Percentiles rank a stretch among this genome's conserved stretches.
These are phyloP conservation scores for Penicillium bialowiezense DNA, from an alignment of 495 filamentous ascomycete genomes.

Conservation along the genomic window DNA sequence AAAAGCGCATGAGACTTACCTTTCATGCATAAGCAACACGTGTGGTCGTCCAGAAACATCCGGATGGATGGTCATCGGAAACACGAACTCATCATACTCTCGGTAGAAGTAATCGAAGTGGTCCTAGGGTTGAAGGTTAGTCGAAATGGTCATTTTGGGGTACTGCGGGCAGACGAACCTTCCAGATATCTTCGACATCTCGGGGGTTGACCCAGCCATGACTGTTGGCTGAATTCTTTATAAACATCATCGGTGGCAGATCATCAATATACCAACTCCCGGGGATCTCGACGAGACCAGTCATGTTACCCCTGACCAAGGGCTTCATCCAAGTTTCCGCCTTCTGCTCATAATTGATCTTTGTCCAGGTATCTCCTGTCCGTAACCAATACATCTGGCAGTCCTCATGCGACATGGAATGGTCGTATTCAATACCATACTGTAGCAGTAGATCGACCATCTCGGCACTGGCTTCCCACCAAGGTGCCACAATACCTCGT, in stretches of 20 bases:
- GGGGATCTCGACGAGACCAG: constrained; percentile 63
- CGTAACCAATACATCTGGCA: constrained; percentile 64
- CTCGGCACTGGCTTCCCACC: constrained; percentile 68
- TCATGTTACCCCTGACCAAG: constrained; percentile 48
- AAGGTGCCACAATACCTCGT: constrained; percentile 62
- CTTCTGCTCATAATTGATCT: constrained; percentile 58
- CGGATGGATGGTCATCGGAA: constrained; percentile 69
- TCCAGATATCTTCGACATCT: constrained; percentile 57
- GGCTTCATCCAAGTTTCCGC: constrained; percentile 68
- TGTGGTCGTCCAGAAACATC: constrained; percentile 66
- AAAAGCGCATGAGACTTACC: constrained; percentile 28
- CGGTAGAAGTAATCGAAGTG: constrained; percentile 71
- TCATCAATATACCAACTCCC: constrained; percentile 70
- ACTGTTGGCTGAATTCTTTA: constrained; percentile 56
- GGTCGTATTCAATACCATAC: constrained; percentile 70
- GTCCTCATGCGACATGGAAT: constrained; percentile 66
- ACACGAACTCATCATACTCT: constrained; percentile 68
- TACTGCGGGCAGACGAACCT: constrained; percentile 21
- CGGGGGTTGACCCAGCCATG: constrained; percentile 61
- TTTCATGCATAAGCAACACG: constrained; percentile 65
- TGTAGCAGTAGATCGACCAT: constrained; percentile 63
- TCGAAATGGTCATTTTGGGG: too few species aligned
- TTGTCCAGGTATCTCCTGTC: constrained; percentile 59
- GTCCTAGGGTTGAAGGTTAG: constrained; percentile 28
- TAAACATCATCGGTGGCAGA: constrained; percentile 60